A percentile compares a stretch with the other conserved stretches of the same genome.
Evolutionary conservation across 148 eudicot species (phyloP).

Genomic region (Rhododendron molle): DNA sequence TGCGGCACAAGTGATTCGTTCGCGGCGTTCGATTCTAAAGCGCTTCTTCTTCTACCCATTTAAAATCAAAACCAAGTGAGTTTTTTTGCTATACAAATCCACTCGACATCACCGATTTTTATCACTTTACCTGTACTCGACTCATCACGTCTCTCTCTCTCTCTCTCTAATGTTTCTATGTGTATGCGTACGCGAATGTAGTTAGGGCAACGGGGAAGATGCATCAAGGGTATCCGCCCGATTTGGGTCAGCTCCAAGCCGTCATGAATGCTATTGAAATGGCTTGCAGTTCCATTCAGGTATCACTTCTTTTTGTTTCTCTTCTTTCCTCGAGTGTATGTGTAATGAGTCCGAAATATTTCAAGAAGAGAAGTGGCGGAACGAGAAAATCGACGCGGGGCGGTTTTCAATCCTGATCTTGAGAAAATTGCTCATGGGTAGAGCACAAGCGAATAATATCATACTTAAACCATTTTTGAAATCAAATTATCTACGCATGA

Average conservation of each 20-base stretch:
- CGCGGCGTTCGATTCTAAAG: background rate
- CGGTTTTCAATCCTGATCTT: background rate
- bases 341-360: background rate
- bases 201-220: slow-evolving; percentile 10
- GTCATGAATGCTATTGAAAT: slow-evolving; percentile 72
- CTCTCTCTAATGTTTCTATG: background rate
- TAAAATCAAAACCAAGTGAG: background rate
- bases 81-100: background rate
- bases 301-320: background rate
- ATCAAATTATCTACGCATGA: background rate
- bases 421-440: background rate
- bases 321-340: background rate
- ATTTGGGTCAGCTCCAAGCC: slow-evolving; percentile 74
- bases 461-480: background rate
- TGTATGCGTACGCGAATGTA: background rate
- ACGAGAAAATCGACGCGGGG: background rate
- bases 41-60: background rate
- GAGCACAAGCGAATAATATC: background rate
- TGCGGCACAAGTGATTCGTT: background rate
- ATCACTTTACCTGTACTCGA: background rate
- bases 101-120: background rate
- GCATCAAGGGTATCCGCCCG: slow-evolving; percentile 28
- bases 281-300: slow-evolving; percentile 94
- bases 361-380: background rate
- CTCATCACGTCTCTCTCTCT: background rate